Evolutionary conservation across 192 early-diverging fungal species (phyloP).

Genomic region (Chytriomyces sp.): DNA sequence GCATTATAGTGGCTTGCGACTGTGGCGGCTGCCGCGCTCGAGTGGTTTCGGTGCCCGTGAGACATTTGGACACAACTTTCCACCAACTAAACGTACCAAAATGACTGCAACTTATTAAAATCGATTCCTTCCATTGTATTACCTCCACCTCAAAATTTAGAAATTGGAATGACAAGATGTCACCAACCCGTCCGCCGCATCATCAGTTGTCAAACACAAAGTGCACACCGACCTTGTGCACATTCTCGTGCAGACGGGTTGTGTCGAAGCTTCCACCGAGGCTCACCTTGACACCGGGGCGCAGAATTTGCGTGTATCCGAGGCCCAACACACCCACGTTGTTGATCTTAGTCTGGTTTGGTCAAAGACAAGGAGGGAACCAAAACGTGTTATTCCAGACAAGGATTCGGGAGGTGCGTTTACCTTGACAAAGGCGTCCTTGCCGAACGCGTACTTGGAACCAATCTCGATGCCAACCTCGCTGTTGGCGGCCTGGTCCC

Average conservation of each 20-base stretch:
- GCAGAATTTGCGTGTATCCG: slow-evolving; percentile 89
- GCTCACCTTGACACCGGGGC: slow-evolving; percentile 90
- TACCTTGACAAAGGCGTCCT: slow-evolving; percentile 69
- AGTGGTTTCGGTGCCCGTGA: too few species aligned
- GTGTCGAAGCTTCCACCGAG: slow-evolving; percentile 91
- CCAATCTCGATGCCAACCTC: slow-evolving; percentile 87
- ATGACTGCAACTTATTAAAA: too few species aligned
- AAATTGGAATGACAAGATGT: too few species aligned
- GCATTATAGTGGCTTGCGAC: slow-evolving; percentile 55
- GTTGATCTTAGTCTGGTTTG: slow-evolving; percentile 64
- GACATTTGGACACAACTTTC: too few species aligned
- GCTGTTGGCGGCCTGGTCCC: slow-evolving; percentile 71
- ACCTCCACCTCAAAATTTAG: too few species aligned
- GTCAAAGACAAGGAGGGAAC: too few species aligned
- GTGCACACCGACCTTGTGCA: slow-evolving; percentile 74
- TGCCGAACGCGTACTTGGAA: slow-evolving; percentile 90
- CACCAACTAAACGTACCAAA: too few species aligned
- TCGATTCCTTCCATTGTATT: too few species aligned
- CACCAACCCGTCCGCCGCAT: too few species aligned
- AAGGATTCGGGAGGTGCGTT: too few species aligned
- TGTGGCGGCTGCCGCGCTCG: slow-evolving; percentile 10
- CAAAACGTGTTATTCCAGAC: too few species aligned
- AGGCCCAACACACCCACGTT: slow-evolving; percentile 84
- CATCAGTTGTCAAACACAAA: slow-evolving; percentile 23
- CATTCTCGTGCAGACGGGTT: slow-evolving; percentile 86